phyloP scores from a whole-genome alignment of 176 grass and related monocot species.

The Aegilops umbellulata region DNA sequence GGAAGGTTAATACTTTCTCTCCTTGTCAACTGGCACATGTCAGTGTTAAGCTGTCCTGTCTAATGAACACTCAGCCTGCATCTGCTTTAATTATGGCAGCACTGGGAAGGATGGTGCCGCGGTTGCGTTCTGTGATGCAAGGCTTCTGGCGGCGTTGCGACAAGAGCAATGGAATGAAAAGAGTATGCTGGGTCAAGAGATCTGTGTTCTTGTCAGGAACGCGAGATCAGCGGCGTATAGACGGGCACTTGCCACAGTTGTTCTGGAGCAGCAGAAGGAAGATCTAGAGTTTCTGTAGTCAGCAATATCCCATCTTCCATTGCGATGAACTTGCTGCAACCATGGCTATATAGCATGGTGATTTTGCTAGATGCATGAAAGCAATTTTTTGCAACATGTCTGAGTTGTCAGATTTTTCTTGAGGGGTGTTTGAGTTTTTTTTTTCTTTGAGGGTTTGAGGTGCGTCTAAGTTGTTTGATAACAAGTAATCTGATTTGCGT shows the following conservation, averaged over 20 bases:
- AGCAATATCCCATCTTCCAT: not conserved
- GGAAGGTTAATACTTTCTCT: constrained; percentile 46
- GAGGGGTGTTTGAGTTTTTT: too few species aligned
- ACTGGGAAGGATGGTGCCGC: constrained; percentile 53
- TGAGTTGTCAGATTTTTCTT: not conserved
- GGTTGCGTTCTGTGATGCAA: constrained; percentile 59
- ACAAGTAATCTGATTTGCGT: too few species aligned
- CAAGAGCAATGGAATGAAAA: constrained; percentile 50
- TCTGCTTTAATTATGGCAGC: constrained; percentile 25
- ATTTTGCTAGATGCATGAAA: not conserved
- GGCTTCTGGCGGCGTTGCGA: constrained; percentile 56
- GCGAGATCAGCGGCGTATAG: constrained; percentile 58
- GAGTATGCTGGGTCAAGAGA: constrained; percentile 31
- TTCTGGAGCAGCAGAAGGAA: constrained; percentile 61
- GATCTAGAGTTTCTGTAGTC: constrained; percentile 64
- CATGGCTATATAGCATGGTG: not conserved
- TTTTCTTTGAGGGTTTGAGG: too few species aligned
- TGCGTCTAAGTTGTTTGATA: not conserved
- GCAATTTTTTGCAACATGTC: not conserved
- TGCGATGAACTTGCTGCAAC: not conserved
- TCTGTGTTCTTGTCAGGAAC: constrained; percentile 75
- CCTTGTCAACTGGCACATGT: not conserved
- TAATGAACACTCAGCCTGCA: not conserved
- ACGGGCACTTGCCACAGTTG: constrained; percentile 54
- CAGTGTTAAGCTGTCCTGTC: not conserved